Base-by-base conservation (phyloP, 2,329 filamentous ascomycete species). In the Mollisiaceae sp. region DNA sequence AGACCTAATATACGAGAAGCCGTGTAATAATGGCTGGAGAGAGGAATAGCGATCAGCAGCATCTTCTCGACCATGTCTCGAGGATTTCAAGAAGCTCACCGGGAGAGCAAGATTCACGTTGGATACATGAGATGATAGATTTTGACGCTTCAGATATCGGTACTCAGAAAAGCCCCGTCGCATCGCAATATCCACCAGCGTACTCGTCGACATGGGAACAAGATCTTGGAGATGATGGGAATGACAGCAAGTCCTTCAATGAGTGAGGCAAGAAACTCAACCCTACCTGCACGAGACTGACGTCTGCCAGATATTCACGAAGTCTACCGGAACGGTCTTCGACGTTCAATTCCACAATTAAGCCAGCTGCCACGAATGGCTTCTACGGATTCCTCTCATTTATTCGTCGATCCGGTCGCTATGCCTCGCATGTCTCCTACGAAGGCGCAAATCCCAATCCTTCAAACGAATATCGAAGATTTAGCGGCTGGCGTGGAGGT, bases 401-500 rank as follows among this genome's bases (percentile, higher is more conserved):
- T 45, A 22, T 66, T 15, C 69, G 67, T 32, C 65, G 65, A 60
- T 69, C 67, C 9, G 69, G 69, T 9, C 60, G 59, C 47, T 69
- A 69, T 64, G 65, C 55, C 27, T 67, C 69, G 8, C 65, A 68
- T 36, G 41, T 67, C n/a, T 65, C 59, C 15, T 68, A 68, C 50
- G 62, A 70, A 59, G 14, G 27, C 9, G 50, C 66, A 18, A 54
- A 59, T 38, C 20, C 58, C 11, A 58, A 24, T 9, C 35, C 47
- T 18, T 41, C 59, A 3, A 38, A 50, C 15, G 45, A 54, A 14
- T 54, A 47, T 2, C 39, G 15, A 9, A 62, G 39, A 27, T 67
- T 62, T 32, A 67, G 52, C 35, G 67, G 69, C 15, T 70, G 69
- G 67, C 59, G 69, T n/a, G 67, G 65, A 54, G 69, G 69, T 20